Evolutionary conservation across 495 filamentous ascomycete species (phyloP).

Genomic region (Chaetomium tenue): DNA sequence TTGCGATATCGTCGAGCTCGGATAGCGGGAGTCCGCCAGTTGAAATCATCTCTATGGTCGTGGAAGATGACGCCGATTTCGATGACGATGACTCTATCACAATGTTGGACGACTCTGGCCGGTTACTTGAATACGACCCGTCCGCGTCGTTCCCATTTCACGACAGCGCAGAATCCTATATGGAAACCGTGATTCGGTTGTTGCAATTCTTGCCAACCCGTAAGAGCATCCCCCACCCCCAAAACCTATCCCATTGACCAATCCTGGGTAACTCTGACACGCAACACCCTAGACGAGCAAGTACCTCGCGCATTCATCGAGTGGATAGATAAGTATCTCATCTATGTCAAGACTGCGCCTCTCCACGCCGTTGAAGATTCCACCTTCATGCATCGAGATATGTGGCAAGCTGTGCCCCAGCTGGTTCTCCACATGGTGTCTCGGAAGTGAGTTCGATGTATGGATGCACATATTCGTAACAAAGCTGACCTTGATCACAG

Average conservation of each 20-base stretch:
- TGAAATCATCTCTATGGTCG: slow-evolving; percentile 34
- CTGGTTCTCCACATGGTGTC: slow-evolving; percentile 23
- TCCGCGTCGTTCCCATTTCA: slow-evolving; percentile 44
- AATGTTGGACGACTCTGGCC: slow-evolving; percentile 5
- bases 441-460: slow-evolving; percentile 26
- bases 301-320: slow-evolving; percentile 39
- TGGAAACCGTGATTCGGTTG: slow-evolving; percentile 40
- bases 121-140: slow-evolving; percentile 30
- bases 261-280: slow-evolving; percentile 31
- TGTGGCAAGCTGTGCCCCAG: slow-evolving; percentile 38
- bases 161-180: slow-evolving; percentile 38
- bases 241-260: neutral
- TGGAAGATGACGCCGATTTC: slow-evolving; percentile 38
- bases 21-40: slow-evolving; percentile 41
- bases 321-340: slow-evolving; percentile 48
- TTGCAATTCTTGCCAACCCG: slow-evolving; percentile 41
- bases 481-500: slow-evolving; percentile 17
- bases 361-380: slow-evolving; percentile 34
- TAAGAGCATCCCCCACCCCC: slow-evolving; percentile 24
- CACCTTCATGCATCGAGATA: slow-evolving; percentile 39
- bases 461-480: neutral
- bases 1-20: slow-evolving; percentile 40
- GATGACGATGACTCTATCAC: slow-evolving; percentile 23
- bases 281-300: slow-evolving; percentile 37
- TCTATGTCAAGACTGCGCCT: slow-evolving; percentile 29